Evolutionary conservation across 192 early-diverging fungal species (phyloP).

Genomic region (Mortierella alpina): DNA sequence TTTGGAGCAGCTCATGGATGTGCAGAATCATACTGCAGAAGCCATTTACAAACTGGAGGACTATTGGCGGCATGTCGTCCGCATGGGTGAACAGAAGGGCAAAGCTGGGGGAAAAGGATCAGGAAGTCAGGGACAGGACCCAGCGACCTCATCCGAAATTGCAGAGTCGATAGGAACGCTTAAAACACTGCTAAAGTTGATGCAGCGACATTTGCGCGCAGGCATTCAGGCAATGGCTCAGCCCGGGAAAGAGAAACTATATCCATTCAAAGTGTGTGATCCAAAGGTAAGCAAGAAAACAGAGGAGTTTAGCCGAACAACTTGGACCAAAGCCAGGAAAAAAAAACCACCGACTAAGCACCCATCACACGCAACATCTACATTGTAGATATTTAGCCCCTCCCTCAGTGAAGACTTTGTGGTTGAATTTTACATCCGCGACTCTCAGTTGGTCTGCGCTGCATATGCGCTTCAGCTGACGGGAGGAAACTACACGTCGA

Average conservation of each 20-base stretch:
- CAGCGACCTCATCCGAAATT: conserved; percentile 7
- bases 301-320: neutral
- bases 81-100: neutral
- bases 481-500: conserved; percentile 7
- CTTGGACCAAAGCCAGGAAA: neutral
- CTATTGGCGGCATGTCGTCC: conserved; percentile 16
- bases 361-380: neutral
- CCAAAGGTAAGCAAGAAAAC: conserved; percentile 25
- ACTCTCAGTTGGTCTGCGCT: conserved; percentile 45
- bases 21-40: conserved; percentile 34
- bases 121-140: neutral
- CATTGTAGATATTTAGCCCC: conserved; percentile 41
- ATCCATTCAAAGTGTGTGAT: conserved; percentile 47
- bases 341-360: neutral
- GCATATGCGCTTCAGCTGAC: conserved; percentile 46
- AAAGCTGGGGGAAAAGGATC: neutral
- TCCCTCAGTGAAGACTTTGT: conserved; percentile 52
- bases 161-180: conserved; percentile 21
- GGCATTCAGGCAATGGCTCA: conserved; percentile 45
- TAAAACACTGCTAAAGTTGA: conserved; percentile 28
- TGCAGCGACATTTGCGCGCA: conserved; percentile 38
- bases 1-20: conserved; percentile 46
- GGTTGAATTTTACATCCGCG: conserved; percentile 46
- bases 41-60: conserved; percentile 30
- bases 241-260: conserved; percentile 42